A percentile compares a stretch with the other conserved stretches of the same genome.
Conservation (phyloP, 164 flowering plant genomes). For the Nymphaea colorata region DNA sequence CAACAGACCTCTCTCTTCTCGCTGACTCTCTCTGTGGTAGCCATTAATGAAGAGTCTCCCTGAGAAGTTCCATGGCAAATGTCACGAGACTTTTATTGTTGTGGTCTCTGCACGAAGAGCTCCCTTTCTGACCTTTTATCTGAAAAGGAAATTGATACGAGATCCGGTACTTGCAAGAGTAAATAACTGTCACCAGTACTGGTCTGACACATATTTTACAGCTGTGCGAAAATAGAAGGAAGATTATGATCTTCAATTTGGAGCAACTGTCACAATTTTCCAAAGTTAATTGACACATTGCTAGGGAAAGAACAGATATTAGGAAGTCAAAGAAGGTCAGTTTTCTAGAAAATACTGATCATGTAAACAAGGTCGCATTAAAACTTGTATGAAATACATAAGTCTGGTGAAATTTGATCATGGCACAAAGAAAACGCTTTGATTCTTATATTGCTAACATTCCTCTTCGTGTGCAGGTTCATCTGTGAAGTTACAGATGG, state of each 20-base stretch:
- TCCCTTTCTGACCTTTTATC: too few species aligned
- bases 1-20: too few species aligned
- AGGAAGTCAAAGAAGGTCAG: slow-evolving; percentile 9
- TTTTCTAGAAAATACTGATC: slow-evolving; percentile 51
- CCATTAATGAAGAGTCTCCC: too few species aligned
- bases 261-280: slow-evolving; percentile 75
- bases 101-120: too few species aligned
- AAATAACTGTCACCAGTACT: slow-evolving; percentile 33
- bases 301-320: slow-evolving; percentile 19
- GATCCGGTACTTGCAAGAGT: slow-evolving; percentile 62
- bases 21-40: too few species aligned
- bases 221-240: slow-evolving; percentile 40
- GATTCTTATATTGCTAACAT: slow-evolving; percentile 85
- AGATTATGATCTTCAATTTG: slow-evolving; percentile 48
- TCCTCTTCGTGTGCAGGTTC: slow-evolving; percentile 55
- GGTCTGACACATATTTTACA: slow-evolving; percentile 64
- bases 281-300: slow-evolving; percentile 41
- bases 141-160: slow-evolving; percentile 25
- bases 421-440: slow-evolving; percentile 70
- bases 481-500: slow-evolving; percentile 29
- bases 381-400: slow-evolving; percentile 55
- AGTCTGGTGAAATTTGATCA: slow-evolving; percentile 85
- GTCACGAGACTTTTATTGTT: too few species aligned
- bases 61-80: too few species aligned
- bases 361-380: slow-evolving; percentile 79